These are phyloP conservation scores for Clavulina sp. DNA, from an alignment of 768 basidiomycete genomes.

Conservation along the genomic window DNA sequence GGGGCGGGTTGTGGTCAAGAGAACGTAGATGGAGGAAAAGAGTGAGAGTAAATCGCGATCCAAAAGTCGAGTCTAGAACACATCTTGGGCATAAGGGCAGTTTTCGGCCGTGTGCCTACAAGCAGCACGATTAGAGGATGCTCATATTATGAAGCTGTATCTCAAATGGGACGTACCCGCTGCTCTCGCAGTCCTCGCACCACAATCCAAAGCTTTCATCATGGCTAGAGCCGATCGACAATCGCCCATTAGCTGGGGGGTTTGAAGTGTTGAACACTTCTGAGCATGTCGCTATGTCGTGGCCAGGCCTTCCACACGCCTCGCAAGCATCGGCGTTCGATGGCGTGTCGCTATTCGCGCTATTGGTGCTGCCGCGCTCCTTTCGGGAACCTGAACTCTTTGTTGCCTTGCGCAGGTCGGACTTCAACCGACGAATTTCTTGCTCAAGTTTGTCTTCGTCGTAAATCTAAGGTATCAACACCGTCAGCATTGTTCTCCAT, in stretches of 20 bases:
- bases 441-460: slow-evolving; percentile 69
- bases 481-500: background rate
- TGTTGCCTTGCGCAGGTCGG: slow-evolving; percentile 22
- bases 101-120: slow-evolving; percentile 41
- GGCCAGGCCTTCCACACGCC: slow-evolving; percentile 69
- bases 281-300: slow-evolving; percentile 74
- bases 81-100: slow-evolving; percentile 74
- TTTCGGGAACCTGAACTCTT: slow-evolving; percentile 17
- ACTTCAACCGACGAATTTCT: slow-evolving; percentile 60
- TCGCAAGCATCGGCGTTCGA: slow-evolving; percentile 37
- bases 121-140: background rate
- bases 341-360: background rate
- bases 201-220: no score
- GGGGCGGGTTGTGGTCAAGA: no score
- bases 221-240: slow-evolving; percentile 6
- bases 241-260: slow-evolving; percentile 6
- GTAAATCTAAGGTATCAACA: background rate
- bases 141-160: background rate
- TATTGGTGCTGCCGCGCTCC: background rate
- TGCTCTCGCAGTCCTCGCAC: slow-evolving; percentile 74
- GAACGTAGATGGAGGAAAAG: no score
- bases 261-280: slow-evolving; percentile 18
- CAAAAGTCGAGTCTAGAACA: no score
- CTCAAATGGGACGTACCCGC: slow-evolving; percentile 23
- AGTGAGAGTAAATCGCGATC: no score